Evolutionary conservation across 306 rosid genomes (phyloP).

Genomic region (Glycyrrhiza uralensis): DNA sequence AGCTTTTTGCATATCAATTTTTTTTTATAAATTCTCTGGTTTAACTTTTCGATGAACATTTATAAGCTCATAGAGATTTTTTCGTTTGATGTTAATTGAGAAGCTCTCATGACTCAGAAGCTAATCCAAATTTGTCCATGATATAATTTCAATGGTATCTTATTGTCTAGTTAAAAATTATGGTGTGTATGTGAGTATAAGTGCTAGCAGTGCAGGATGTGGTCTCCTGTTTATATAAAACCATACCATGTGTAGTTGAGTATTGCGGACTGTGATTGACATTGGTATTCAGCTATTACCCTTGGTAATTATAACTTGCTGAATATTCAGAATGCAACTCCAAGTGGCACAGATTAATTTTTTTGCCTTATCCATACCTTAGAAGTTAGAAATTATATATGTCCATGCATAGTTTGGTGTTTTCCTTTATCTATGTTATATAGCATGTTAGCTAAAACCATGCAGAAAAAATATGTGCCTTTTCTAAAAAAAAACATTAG

Average conservation of each 20-base stretch:
- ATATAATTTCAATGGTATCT: neutral
- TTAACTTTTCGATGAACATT: too few species aligned
- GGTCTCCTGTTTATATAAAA: neutral
- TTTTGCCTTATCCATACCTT: neutral
- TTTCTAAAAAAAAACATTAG: neutral
- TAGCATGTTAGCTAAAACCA: neutral
- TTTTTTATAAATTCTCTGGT: too few species aligned
- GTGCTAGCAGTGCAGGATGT: neutral
- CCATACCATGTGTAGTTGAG: neutral
- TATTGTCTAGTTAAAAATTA: neutral
- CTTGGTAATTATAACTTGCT: neutral
- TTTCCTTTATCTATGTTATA: neutral
- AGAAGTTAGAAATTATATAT: neutral
- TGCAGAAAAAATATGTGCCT: neutral
- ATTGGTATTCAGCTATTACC: neutral
- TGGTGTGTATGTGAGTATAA: neutral
- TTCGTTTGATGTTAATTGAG: too few species aligned
- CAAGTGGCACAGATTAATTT: neutral
- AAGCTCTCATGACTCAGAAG: too few species aligned
- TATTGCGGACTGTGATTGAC: neutral
- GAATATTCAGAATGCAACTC: constrained; percentile 5
- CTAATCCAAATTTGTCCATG: too few species aligned
- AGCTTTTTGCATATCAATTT: too few species aligned
- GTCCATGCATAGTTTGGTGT: neutral
- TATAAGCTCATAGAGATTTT: too few species aligned